Percentiles rank a stretch among this genome's conserved stretches.
phyloP scores from a whole-genome alignment of 108 stramenopile genomes.

The Aurantiochytrium sp. region DNA sequence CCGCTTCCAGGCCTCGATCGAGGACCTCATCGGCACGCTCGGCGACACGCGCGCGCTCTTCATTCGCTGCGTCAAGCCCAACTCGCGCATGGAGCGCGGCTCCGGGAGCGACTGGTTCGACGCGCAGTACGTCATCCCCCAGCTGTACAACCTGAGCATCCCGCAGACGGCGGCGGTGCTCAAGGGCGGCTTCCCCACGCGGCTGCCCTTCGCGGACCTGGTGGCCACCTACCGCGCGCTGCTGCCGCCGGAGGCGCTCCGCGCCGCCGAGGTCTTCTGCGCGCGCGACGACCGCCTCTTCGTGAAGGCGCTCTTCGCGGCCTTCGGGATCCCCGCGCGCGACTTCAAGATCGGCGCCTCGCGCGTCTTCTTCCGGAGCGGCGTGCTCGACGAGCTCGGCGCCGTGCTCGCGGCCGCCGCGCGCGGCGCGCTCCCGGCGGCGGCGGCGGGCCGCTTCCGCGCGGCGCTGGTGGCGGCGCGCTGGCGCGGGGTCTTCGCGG shows the following conservation, averaged over 20 bases:
- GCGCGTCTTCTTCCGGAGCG: neutral
- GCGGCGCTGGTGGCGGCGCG: neutral
- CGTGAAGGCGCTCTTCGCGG: neutral
- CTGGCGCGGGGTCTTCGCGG: neutral
- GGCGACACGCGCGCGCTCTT: neutral
- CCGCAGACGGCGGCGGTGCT: conserved; percentile 13
- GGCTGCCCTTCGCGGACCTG: neutral
- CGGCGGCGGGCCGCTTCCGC: neutral
- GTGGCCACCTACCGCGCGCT: neutral
- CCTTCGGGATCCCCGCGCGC: neutral
- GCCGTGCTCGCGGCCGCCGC: neutral
- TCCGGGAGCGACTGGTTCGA: neutral
- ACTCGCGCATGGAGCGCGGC: conserved; percentile 27
- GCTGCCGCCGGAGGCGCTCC: neutral
- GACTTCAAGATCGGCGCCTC: neutral
- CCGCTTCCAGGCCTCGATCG: neutral
- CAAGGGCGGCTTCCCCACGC: neutral
- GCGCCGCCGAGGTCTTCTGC: neutral
- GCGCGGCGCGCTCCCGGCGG: neutral
- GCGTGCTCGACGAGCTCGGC: neutral
- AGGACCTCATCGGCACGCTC: neutral
- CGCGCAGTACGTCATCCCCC: neutral
- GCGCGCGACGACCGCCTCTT: neutral
- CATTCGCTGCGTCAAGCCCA: conserved; percentile 19
- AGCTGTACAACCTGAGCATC: conserved; percentile 21